Evolutionary conservation across 2,329 filamentous ascomycete genomes (phyloP).

Genomic region (Trichoderma polysporum): DNA sequence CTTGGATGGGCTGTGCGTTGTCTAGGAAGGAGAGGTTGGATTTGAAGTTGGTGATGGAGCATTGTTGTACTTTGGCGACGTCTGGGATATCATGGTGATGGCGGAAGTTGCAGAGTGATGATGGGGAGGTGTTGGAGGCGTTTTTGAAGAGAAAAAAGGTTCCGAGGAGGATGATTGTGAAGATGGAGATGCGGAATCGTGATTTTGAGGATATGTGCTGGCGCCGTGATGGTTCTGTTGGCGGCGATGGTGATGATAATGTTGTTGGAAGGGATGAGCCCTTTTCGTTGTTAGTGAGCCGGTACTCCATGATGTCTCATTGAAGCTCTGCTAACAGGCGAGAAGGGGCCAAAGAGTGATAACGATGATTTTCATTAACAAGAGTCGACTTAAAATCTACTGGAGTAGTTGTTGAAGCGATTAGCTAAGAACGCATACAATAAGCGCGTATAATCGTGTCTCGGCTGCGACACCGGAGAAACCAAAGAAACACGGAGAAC

Average conservation of each 20-base stretch:
- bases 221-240: background rate
- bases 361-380: background rate
- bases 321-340: no score
- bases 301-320: background rate
- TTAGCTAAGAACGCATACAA: background rate
- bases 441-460: background rate
- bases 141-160: background rate
- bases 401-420: background rate
- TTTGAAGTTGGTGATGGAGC: slow-evolving; percentile 53
- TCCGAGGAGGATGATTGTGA: background rate
- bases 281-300: background rate
- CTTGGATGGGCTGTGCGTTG: slow-evolving; percentile 45
- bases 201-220: background rate
- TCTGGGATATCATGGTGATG: slow-evolving; percentile 15
- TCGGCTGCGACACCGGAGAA: background rate
- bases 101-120: background rate
- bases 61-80: slow-evolving; percentile 36
- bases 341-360: background rate
- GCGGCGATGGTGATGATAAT: background rate
- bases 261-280: background rate
- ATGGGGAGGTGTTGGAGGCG: background rate
- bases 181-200: background rate
- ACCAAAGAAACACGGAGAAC: background rate
- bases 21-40: slow-evolving; percentile 53
- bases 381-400: background rate